These are phyloP conservation scores for Bruguiera sexangula DNA, from an alignment of 345 rosid species.

Conservation along the genomic window DNA sequence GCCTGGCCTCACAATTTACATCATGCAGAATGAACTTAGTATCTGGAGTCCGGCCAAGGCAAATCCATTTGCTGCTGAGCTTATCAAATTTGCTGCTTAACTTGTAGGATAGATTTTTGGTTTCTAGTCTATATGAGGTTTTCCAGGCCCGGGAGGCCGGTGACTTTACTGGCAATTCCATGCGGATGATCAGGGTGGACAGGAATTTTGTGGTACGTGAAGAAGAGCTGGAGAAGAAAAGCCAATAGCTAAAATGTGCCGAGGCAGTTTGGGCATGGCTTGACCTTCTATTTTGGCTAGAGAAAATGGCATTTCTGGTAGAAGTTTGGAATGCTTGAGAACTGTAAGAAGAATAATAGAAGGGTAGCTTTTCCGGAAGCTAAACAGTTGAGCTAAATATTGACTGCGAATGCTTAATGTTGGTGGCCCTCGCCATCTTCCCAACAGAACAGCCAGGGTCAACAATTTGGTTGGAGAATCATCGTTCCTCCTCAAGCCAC, in stretches of 20 bases:
- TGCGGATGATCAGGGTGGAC: conserved; percentile 26
- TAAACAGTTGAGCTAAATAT: conserved; percentile 46
- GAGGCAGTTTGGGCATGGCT: conserved; percentile 1
- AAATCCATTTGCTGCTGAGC: conserved; percentile 16
- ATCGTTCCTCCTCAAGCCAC: neutral
- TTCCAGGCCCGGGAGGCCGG: conserved; percentile 40
- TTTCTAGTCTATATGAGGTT: conserved; percentile 47
- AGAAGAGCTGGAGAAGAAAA: conserved; percentile 52
- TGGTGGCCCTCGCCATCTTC: conserved; percentile 27
- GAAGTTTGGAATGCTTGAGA: conserved; percentile 22
- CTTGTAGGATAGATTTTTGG: conserved; percentile 54
- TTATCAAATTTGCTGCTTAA: conserved; percentile 43
- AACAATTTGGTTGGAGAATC: neutral
- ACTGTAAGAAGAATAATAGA: conserved; percentile 20
- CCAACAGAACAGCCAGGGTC: conserved; percentile 13
- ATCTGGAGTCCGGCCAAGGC: conserved; percentile 22
- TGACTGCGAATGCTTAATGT: conserved; percentile 33
- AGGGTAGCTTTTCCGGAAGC: neutral
- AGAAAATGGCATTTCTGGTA: conserved; percentile 24
- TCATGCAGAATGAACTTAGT: conserved; percentile 48
- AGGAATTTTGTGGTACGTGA: conserved; percentile 3
- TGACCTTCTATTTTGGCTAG: neutral
- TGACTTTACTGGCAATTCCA: conserved; percentile 66
- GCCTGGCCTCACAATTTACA: conserved; percentile 63
- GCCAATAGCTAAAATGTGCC: conserved; percentile 27